These are phyloP conservation scores for Fraxinus quadrangulata DNA, from an alignment of 257 asterid genomes.

Conservation along the genomic window DNA sequence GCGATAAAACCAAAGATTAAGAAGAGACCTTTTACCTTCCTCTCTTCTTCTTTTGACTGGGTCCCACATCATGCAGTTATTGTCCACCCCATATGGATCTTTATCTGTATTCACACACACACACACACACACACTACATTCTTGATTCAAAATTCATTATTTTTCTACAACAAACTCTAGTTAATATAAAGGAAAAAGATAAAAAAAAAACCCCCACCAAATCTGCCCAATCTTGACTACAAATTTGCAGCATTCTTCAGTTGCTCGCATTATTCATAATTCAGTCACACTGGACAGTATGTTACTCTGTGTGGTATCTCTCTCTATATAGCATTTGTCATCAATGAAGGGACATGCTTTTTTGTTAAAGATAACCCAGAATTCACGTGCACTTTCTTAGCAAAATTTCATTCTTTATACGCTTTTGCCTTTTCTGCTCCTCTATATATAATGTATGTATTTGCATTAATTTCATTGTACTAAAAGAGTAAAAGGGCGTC, in stretches of 20 bases:
- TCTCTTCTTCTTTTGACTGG: too few species aligned
- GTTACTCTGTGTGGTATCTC: background rate
- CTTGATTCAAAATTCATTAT: background rate
- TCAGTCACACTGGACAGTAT: slow-evolving; percentile 19
- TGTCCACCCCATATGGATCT: background rate
- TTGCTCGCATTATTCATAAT: slow-evolving; percentile 30
- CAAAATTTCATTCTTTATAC: slow-evolving; percentile 20
- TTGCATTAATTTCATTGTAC: slow-evolving; percentile 19
- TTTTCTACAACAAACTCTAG: slow-evolving; percentile 33
- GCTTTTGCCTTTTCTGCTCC: slow-evolving; percentile 10
- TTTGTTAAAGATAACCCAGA: slow-evolving; percentile 48
- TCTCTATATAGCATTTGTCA: slow-evolving; percentile 16
- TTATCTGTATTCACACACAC: too few species aligned
- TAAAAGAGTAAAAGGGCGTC: slow-evolving; percentile 26
- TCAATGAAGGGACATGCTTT: slow-evolving; percentile 23
- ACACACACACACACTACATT: too few species aligned
- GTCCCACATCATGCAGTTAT: too few species aligned
- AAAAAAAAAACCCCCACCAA: slow-evolving; percentile 25
- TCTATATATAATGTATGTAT: background rate
- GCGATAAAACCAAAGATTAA: background rate
- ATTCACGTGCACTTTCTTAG: slow-evolving; percentile 61
- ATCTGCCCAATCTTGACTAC: slow-evolving; percentile 21
- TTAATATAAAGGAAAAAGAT: slow-evolving; percentile 7
- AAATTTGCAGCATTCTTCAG: slow-evolving; percentile 24
- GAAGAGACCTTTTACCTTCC: too few species aligned